Evolutionary conservation across 2,329 filamentous ascomycete genomes (phyloP), one percentile per base, ranked within the genome.

Genomic region (Pestalotiopsis sp.): DNA sequence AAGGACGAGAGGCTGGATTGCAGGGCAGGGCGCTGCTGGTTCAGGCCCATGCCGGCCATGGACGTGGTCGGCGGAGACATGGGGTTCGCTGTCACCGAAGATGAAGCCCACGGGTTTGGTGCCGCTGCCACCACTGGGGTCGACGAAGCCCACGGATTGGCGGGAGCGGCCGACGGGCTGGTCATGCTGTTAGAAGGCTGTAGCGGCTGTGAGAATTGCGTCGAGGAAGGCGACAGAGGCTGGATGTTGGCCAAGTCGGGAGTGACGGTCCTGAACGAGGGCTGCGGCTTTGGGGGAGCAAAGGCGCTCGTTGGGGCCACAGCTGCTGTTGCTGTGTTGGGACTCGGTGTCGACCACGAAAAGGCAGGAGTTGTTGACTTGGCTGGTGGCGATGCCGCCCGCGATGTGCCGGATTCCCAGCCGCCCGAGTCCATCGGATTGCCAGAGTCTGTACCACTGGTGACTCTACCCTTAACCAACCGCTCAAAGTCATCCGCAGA

Each of bases 401-500:
- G 77, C 66, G 72, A 58, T 17, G 68, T 61, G 55, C 76, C 69
- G 14, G 69, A 70, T 64, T 89, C 87, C 88, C 88, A 90, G 67
- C 85, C 82, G 1, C 55, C 63, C 23, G 81, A 76, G 71, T 86
- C 83, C 74, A 83, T 79, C 0, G 83, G 77, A 49, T 80, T 81
- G 23, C 75, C 75, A 68, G 73, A 68, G 76, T 79, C 36, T 76
- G 73, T 60, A 74, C 71, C 23, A 7, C 27, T 39, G 5, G 79
- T 80, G 61, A 85, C 82, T 67, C 88, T 89, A 9, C 95, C 95
- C 75, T 97, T 94, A 65, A 99, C 95, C 2, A 99, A 88, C 2
- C 89, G 89, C 78, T 97, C 95, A 76, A 98, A 99, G 76, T 97
- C 94, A 69, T 92, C 88, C 63, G 92, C 86, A 2, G 83, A 85